Evolutionary conservation across 495 filamentous ascomycete genomes (phyloP).

Genomic region (Neurospora cerealis): DNA sequence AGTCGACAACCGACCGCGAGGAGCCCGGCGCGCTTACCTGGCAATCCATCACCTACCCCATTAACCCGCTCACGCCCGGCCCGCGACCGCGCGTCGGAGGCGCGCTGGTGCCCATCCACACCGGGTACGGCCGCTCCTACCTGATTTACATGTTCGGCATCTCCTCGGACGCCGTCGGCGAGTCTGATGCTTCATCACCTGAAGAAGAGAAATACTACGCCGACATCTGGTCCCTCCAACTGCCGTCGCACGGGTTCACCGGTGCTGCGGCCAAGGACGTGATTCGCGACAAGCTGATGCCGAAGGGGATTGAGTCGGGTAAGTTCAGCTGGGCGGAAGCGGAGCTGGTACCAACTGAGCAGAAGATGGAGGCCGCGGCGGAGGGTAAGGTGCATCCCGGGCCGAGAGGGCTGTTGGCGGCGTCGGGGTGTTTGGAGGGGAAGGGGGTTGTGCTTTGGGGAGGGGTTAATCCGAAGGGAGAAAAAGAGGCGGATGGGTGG

Average conservation of each 20-base stretch:
- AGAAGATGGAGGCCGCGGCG: conserved; percentile 13
- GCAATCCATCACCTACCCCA: conserved; percentile 35
- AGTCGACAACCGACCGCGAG: conserved; percentile 19
- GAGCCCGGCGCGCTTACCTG: conserved; percentile 23
- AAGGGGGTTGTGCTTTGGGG: conserved; percentile 42
- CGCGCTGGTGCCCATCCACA: conserved; percentile 36
- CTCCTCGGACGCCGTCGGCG: conserved; percentile 4
- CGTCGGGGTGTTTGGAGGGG: conserved; percentile 30
- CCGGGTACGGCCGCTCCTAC: conserved; percentile 41
- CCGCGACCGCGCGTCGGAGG: conserved; percentile 34
- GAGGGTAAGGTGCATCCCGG: conserved; percentile 44
- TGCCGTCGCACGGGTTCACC: conserved; percentile 33
- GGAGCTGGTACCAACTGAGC: conserved; percentile 32
- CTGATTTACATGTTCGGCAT: conserved; percentile 42
- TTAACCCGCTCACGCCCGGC: conserved; percentile 35
- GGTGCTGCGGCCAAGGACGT: conserved; percentile 42
- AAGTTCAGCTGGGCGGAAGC: conserved; percentile 38
- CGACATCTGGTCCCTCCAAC: conserved; percentile 44
- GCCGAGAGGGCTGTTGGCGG: conserved; percentile 37
- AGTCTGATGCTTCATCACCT: not conserved
- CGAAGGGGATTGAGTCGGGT: conserved; percentile 26
- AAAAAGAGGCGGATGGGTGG: conserved; percentile 44
- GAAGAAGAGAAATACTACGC: conserved; percentile 17
- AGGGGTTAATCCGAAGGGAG: conserved; percentile 37
- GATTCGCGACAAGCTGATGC: conserved; percentile 28